Percentiles rank a stretch among this genome's conserved stretches.
Evolutionary conservation across 1,139 yeast genomes (phyloP).

Genomic region (Pneumocystis sp.): DNA sequence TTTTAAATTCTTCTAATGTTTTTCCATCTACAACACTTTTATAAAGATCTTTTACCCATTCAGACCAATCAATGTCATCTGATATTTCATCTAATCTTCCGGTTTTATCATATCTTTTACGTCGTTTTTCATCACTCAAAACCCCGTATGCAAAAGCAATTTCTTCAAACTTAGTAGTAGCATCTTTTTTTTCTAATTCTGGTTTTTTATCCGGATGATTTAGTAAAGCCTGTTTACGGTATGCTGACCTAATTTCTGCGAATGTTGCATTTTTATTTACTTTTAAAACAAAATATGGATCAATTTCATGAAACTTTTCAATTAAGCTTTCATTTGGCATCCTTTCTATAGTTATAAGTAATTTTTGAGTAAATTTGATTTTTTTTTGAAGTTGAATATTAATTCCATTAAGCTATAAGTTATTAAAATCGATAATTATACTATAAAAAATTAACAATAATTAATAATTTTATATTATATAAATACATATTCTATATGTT

Average conservation of each 20-base stretch:
- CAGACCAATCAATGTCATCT: slow-evolving; percentile 42
- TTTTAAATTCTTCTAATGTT: slow-evolving; percentile 55
- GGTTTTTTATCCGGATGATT: slow-evolving; percentile 64
- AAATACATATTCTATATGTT: background rate
- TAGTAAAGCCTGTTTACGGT: slow-evolving; percentile 51
- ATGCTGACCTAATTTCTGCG: slow-evolving; percentile 51
- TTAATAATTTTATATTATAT: background rate
- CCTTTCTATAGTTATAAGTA: background rate
- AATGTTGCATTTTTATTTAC: slow-evolving; percentile 29
- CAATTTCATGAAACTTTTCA: slow-evolving; percentile 28
- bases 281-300: slow-evolving; percentile 52
- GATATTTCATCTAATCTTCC: slow-evolving; percentile 46
- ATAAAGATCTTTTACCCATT: slow-evolving; percentile 43
- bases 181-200: slow-evolving; percentile 29
- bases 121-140: slow-evolving; percentile 41
- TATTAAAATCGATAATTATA: background rate
- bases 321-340: background rate
- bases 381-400: background rate
- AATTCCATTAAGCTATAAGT: background rate
- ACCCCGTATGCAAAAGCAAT: slow-evolving; percentile 66
- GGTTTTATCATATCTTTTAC: slow-evolving; percentile 49
- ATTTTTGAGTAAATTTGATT: background rate
- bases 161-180: slow-evolving; percentile 42
- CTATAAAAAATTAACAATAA: background rate
- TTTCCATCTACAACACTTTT: slow-evolving; percentile 43